Evolutionary conservation across 2,329 filamentous ascomycete species (phyloP).

Genomic region (Aspergillus clavatus): DNA sequence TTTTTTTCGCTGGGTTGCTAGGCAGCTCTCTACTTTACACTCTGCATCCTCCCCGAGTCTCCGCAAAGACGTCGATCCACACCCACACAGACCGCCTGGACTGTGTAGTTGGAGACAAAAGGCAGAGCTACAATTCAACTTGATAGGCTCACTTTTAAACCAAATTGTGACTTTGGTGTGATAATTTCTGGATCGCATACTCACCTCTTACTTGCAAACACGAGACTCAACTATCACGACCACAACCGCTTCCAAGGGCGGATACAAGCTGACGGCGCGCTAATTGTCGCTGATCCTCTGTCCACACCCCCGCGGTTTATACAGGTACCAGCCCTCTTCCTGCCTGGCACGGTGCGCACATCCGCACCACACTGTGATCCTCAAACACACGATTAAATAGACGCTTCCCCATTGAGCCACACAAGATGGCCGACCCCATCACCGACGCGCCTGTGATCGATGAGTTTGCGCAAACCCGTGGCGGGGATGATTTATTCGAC

Average conservation of each 20-base stretch:
- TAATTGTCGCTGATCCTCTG: conserved; percentile 6
- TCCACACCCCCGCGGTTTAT: neutral
- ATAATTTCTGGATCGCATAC: neutral
- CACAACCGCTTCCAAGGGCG: neutral
- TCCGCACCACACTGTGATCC: too few relatives aligned
- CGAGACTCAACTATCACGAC: neutral
- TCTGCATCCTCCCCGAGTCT: neutral
- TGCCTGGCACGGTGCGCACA: too few relatives aligned
- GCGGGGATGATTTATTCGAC: conserved; percentile 48
- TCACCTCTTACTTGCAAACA: neutral
- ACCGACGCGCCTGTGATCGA: conserved; percentile 32
- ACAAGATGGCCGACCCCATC: conserved; percentile 4
- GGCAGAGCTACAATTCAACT: too few relatives aligned
- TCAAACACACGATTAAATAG: too few relatives aligned
- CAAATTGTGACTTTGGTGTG: neutral
- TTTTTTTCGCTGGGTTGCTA: too few relatives aligned
- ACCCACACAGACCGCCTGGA: conserved; percentile 3
- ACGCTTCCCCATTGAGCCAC: neutral
- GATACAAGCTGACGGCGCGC: conserved; percentile 4
- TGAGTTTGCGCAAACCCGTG: conserved; percentile 48
- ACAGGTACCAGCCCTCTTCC: neutral
- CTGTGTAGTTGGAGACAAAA: neutral
- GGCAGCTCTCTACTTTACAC: too few relatives aligned
- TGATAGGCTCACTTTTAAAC: neutral
- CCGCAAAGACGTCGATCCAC: conserved; percentile 1